These are phyloP conservation scores for Protostelium mycophagum DNA, from an alignment of 78 protist species.

Conservation along the genomic window DNA sequence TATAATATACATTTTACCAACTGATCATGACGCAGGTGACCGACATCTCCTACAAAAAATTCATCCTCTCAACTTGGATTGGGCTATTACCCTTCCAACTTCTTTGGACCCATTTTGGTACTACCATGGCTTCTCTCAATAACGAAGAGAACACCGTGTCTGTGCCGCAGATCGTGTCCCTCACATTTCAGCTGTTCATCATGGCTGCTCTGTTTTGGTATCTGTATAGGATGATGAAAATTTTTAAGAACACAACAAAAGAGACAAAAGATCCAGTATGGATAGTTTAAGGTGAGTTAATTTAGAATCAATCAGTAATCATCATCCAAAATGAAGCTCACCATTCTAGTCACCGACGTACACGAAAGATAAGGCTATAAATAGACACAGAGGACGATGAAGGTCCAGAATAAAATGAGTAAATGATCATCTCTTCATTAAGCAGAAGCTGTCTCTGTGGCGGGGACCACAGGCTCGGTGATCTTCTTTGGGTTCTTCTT, in stretches of 20 bases:
- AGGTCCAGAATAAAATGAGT: too few species aligned
- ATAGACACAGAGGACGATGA: too few species aligned
- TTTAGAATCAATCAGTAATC: too few species aligned
- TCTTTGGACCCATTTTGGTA: background rate
- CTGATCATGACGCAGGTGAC: background rate
- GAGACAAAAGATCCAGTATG: too few species aligned
- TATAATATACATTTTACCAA: background rate
- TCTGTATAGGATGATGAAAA: background rate
- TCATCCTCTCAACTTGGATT: background rate
- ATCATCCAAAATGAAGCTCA: too few species aligned
- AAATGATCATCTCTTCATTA: too few species aligned
- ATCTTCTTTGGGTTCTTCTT: background rate
- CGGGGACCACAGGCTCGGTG: background rate
- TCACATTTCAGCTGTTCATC: background rate
- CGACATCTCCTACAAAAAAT: background rate
- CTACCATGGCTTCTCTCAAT: background rate
- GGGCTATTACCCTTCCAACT: background rate
- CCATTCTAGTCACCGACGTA: too few species aligned
- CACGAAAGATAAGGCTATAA: too few species aligned
- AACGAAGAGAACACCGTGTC: background rate
- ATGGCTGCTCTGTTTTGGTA: background rate
- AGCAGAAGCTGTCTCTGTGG: too few species aligned
- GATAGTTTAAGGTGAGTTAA: too few species aligned
- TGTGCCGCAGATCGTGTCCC: background rate
- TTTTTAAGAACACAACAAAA: too few species aligned